Evolutionary conservation across 192 early-diverging fungal species (phyloP).

Genomic region (Rhizophagus clarus): DNA sequence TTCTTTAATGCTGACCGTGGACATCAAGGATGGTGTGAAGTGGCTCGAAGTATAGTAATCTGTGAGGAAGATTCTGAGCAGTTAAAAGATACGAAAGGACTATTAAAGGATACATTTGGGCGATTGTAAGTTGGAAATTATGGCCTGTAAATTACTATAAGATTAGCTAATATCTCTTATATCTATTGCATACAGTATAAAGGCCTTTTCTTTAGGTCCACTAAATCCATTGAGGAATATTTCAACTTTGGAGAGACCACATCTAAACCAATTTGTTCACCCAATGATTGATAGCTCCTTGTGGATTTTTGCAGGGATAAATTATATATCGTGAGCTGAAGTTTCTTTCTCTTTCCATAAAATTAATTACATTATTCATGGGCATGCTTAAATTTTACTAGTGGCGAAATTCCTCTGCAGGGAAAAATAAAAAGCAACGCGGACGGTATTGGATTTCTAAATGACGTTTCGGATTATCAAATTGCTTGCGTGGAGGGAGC

Average conservation of each 20-base stretch:
- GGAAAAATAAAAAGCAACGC: constrained; percentile 6
- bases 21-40: constrained; percentile 18
- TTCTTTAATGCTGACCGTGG: constrained; percentile 19
- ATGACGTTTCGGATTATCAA: constrained; percentile 15
- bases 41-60: constrained; percentile 4
- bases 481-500: not conserved
- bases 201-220: not conserved
- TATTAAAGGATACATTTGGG: constrained; percentile 10
- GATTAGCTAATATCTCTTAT: not conserved
- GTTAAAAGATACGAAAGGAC: not conserved
- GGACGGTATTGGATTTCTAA: constrained; percentile 20
- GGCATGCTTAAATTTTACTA: not conserved
- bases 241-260: constrained; percentile 17
- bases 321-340: constrained; percentile 19
- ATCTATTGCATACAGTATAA: not conserved
- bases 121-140: constrained; percentile 21
- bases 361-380: constrained; percentile 1
- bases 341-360: not conserved
- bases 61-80: not conserved
- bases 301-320: constrained; percentile 15
- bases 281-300: constrained; percentile 1
- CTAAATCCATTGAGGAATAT: constrained; percentile 18
- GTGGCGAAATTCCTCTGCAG: constrained; percentile 8
- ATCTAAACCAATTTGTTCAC: constrained; percentile 21
- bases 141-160: not conserved